Evolutionary conservation across 805 yeast species (phyloP), one percentile per base, ranked within the genome.

Genomic region (Nakazawaea populi): DNA sequence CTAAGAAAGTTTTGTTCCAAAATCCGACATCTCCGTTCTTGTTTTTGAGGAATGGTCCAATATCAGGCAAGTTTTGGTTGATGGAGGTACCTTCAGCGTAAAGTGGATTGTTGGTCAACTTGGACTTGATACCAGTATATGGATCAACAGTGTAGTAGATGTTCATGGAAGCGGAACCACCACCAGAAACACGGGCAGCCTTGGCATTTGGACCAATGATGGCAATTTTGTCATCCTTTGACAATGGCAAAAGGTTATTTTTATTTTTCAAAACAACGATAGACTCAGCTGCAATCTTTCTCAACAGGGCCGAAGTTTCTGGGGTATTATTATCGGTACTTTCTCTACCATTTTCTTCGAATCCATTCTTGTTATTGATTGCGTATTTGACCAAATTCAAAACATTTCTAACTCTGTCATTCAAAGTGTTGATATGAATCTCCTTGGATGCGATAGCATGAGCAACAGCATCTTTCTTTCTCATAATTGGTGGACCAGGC

Each of bases 161-260:
- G 28, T 63, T 60, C 57, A 79, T 64, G 6, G 80, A 67, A 32
- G 86, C 85, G 29, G 85, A 80, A 10, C 87, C 87, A 55, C 87
- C 87, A 53, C 87, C 86, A 29, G 79, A 74, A 55, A 69, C 74
- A 42, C 75, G 70, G 6, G 80, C 69, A 42, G 58, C 61, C 55
- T 72, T 77, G 30, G 80, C 85, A 55, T 77, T 79, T 36, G 86
- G 85, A 6, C 87, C 88, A 58, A 82, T 76, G 24, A 82, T 74
- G 2, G 80, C 79, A 31, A 73, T 67, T 4, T 60, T 66, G 14
- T 71, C 72, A 10, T 58, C 53, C 55, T 70, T 73, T 41, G 68
- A 59, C 47, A 82, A 67, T 3, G 87, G 88, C 9, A 63, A 66
- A 5, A 77, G 64, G 34, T 58, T 54, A 41, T 63, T 47, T 24